phyloP scores from a whole-genome alignment of 179 eudicot species.

The Monotropa hypopitys region DNA sequence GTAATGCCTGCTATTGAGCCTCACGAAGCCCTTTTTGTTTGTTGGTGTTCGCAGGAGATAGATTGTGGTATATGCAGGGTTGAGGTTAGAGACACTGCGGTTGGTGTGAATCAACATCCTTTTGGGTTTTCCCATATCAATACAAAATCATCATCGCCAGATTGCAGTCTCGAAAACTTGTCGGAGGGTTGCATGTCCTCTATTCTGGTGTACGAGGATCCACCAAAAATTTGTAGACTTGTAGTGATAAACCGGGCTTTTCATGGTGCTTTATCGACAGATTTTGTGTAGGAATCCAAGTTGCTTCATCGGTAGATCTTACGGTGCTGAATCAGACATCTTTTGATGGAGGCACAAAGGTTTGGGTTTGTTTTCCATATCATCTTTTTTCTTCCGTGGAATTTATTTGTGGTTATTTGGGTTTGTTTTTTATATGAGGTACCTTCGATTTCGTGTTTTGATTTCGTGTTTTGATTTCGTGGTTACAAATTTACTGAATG shows the following conservation, averaged over 20 bases:
- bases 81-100: constrained; percentile 65
- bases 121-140: constrained; percentile 22
- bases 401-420: not conserved
- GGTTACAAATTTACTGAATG: too few species aligned
- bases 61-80: constrained; percentile 93
- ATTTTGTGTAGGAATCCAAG: constrained; percentile 84
- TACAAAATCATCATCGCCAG: constrained; percentile 2
- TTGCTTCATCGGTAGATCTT: too few species aligned
- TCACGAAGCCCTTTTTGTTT: not conserved
- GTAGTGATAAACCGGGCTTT: constrained; percentile 57
- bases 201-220: constrained; percentile 47
- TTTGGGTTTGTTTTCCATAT: constrained; percentile 8
- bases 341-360: constrained; percentile 68
- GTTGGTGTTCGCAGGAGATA: constrained; percentile 36
- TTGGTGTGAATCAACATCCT: constrained; percentile 66
- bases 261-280: constrained; percentile 62
- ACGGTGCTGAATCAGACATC: too few species aligned
- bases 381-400: not conserved
- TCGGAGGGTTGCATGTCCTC: constrained; percentile 66
- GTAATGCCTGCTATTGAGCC: not conserved
- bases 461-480: too few species aligned
- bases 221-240: constrained; percentile 48
- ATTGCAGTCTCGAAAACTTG: constrained; percentile 54
- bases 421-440: too few species aligned
- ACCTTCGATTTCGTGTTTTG: too few species aligned